phyloP scores from a whole-genome alignment of 148 eudicot genomes.

The Vaccinium myrtillus region DNA sequence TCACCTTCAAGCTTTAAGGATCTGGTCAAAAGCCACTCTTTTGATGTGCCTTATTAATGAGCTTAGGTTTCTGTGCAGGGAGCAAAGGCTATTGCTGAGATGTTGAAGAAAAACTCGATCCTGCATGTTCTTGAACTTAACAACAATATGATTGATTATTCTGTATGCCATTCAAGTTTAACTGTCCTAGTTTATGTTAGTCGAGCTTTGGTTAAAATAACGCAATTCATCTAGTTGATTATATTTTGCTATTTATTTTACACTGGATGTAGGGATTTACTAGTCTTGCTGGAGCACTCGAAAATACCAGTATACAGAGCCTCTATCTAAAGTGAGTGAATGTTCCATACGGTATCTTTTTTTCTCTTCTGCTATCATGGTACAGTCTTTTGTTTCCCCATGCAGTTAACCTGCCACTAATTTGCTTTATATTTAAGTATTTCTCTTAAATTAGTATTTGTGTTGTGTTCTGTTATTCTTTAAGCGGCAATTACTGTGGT shows the following conservation, averaged over 20 bases:
- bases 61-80: constrained; percentile 56
- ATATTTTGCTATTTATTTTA: constrained; percentile 32
- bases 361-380: constrained; percentile 1
- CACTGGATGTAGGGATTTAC: constrained; percentile 97
- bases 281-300: constrained; percentile 92
- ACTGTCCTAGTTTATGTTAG: constrained; percentile 14
- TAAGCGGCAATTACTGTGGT: constrained; percentile 95
- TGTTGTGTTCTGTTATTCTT: constrained; percentile 16
- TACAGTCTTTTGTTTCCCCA: background rate
- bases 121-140: constrained; percentile 77
- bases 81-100: constrained; percentile 84
- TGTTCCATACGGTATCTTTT: constrained; percentile 18
- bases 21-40: background rate
- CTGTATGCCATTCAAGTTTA: constrained; percentile 62
- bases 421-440: background rate
- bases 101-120: constrained; percentile 80
- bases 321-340: constrained; percentile 77
- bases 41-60: constrained; percentile 3
- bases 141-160: constrained; percentile 86
- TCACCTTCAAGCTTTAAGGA: background rate
- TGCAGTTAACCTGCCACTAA: background rate
- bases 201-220: constrained; percentile 16
- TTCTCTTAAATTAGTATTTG: constrained; percentile 6
- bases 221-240: constrained; percentile 31
- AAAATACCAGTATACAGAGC: constrained; percentile 57